A percentile compares a stretch with the other conserved stretches of the same genome.
Conservation (phyloP, 768 basidiomycete species). For the Coprinellus micaceus region DNA sequence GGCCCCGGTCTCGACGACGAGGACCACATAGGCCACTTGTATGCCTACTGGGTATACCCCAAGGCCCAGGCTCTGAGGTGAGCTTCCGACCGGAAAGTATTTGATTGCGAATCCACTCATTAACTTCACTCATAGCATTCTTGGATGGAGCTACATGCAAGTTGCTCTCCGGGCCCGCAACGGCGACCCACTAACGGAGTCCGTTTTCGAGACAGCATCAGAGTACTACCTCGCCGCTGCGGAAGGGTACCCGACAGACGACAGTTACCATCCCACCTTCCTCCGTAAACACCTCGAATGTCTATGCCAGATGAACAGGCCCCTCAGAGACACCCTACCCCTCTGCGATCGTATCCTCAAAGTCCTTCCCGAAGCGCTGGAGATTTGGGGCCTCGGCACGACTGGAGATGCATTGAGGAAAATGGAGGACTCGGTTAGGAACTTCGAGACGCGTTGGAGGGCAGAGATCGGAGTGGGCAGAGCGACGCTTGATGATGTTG, state of each 20-base stretch:
- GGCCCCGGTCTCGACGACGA: neutral
- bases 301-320: slow-evolving; percentile 22
- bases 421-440: neutral
- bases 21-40: slow-evolving; percentile 27
- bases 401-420: slow-evolving; percentile 17
- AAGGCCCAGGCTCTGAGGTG: slow-evolving; percentile 35
- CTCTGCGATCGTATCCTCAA: slow-evolving; percentile 19
- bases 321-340: slow-evolving; percentile 22
- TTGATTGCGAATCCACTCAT: neutral
- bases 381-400: slow-evolving; percentile 14
- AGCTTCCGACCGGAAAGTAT: slow-evolving; percentile 10
- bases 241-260: slow-evolving; percentile 32
- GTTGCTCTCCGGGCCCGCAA: slow-evolving; percentile 14
- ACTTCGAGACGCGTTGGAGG: neutral
- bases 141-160: slow-evolving; percentile 28
- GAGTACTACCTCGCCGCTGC: slow-evolving; percentile 9
- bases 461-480: neutral
- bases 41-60: slow-evolving; percentile 38
- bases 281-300: slow-evolving; percentile 32
- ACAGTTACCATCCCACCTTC: slow-evolving; percentile 30
- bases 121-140: slow-evolving; percentile 20
- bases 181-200: neutral
- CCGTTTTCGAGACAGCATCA: neutral
- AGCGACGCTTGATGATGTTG: neutral
- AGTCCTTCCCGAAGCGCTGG: slow-evolving; percentile 14